Evolutionary conservation across 768 basidiomycete genomes (phyloP), one percentile per base, ranked within the genome.

Genomic region (Tubosaeta sp.): DNA sequence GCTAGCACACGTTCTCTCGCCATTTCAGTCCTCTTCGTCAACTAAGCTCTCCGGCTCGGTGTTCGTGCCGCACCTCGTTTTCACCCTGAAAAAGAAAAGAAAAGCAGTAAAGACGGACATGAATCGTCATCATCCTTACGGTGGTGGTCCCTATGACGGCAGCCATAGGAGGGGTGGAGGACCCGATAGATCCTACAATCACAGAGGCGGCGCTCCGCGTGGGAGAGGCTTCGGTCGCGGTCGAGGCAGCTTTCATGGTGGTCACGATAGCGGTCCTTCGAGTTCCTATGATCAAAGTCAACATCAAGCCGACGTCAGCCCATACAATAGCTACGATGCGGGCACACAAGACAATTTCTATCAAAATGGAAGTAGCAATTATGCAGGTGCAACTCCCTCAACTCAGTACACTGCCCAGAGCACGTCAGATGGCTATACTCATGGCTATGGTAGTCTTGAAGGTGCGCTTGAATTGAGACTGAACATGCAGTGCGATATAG

Each of bases 51-150:
- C 47, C 51, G 26, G 46, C 66, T 58, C 62, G 58, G 66, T 68
- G 38, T 53, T 51, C 51, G 54, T 65, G 50, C 53, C 57, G 57
- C 43, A 45, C 56, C 54, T 48, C 58, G 51, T 44, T 62, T 62
- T 59, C 62, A 46, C 59, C 62, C 53, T 63, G 38, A 53, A 65
- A 44, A 66, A 66, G 68, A 63, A 54, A 47, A 53, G 54, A 55
- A 60, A 60, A 52, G 37, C 47, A 58, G 43, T 58, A 46, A 55
- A 65, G 53, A 29, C 29, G n/a, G 35, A 51, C 50, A 92, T 93
- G 90, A 89, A 91, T 72, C 88, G 90, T 65, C 90, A 91, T 73
- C 88, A 92, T 80, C 91, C 91, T 25, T 93, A 93, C 72, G 81
- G 81, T 61, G 78, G 56, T 55, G 66, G 77, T 58, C 72, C 74